Evolutionary conservation across 352 stramenopile genomes (phyloP).

Genomic region (Phytophthora foliorum): DNA sequence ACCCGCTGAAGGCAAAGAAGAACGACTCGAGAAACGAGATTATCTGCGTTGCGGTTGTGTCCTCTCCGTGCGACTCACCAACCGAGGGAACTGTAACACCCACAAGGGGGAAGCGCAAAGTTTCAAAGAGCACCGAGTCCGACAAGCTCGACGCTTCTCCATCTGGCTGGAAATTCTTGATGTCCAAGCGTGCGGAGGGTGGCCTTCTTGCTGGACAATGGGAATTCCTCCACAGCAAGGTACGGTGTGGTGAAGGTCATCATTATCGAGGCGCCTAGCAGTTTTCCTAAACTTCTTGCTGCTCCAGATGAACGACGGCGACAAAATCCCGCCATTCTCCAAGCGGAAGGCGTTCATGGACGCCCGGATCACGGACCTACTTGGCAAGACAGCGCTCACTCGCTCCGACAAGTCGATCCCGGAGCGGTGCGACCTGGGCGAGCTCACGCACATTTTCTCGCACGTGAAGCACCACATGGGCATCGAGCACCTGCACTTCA

Average conservation of each 20-base stretch:
- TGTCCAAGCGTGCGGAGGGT: slow-evolving; percentile 76
- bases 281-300: slow-evolving; percentile 1
- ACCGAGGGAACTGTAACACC: background rate
- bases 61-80: slow-evolving; percentile 24
- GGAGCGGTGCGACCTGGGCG: slow-evolving; percentile 66
- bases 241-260: slow-evolving; percentile 7
- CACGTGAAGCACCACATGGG: slow-evolving; percentile 93
- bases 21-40: slow-evolving; percentile 80
- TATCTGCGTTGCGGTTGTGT: slow-evolving; percentile 81
- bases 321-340: slow-evolving; percentile 71
- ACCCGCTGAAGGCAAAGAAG: slow-evolving; percentile 87
- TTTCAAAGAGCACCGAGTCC: slow-evolving; percentile 23
- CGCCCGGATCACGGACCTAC: slow-evolving; percentile 43
- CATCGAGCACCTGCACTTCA: slow-evolving; percentile 85
- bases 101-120: slow-evolving; percentile 30
- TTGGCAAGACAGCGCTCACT: slow-evolving; percentile 38
- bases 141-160: slow-evolving; percentile 21
- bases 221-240: slow-evolving; percentile 90
- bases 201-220: slow-evolving; percentile 89
- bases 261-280: background rate
- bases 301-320: slow-evolving; percentile 61
- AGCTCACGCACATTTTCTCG: slow-evolving; percentile 91
- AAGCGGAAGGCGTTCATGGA: slow-evolving; percentile 72
- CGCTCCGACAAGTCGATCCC: slow-evolving; percentile 28
- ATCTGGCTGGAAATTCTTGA: slow-evolving; percentile 76